phyloP scores from a whole-genome alignment of 1,284 basidiomycete genomes.

The Kalmanozyma brasiliensis region DNA sequence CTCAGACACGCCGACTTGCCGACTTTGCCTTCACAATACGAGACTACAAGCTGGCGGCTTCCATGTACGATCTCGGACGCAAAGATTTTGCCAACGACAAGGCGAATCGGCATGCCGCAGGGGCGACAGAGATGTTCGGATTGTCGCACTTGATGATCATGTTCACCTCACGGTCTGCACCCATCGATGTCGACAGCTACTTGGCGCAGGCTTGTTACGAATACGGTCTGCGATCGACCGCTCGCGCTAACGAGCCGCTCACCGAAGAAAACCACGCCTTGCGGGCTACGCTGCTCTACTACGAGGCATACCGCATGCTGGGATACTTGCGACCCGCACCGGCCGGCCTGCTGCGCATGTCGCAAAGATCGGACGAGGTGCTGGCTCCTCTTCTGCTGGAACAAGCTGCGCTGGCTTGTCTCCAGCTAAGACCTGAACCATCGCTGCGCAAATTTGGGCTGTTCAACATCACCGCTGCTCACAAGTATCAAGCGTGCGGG shows the following conservation, averaged over 20 bases:
- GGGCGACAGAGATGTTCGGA: conserved; percentile 65
- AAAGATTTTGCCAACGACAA: conserved; percentile 66
- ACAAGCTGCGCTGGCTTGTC: conserved; percentile 70
- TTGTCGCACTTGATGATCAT: conserved; percentile 57
- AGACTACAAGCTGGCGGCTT: conserved; percentile 84
- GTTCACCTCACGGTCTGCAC: conserved; percentile 31
- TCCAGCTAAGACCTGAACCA: conserved; percentile 64
- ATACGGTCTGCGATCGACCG: conserved; percentile 16
- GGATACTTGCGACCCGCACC: conserved; percentile 45
- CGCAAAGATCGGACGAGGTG: conserved; percentile 69
- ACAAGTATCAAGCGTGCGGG: conserved; percentile 72
- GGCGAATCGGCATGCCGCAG: conserved; percentile 56
- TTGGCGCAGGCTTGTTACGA: conserved; percentile 49
- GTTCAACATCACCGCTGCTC: conserved; percentile 71
- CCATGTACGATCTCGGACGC: conserved; percentile 85
- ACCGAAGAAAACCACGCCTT: conserved; percentile 43
- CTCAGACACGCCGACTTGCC: conserved; percentile 77
- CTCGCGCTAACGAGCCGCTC: conserved; percentile 8
- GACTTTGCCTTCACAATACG: conserved; percentile 94
- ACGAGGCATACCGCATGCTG: conserved; percentile 54
- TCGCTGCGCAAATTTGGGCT: conserved; percentile 69
- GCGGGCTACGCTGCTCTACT: conserved; percentile 59
- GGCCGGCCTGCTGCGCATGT: conserved; percentile 50
- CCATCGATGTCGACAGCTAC: conserved; percentile 56
- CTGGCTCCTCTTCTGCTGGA: conserved; percentile 71